phyloP scores from a whole-genome alignment of 768 basidiomycete species.

The Butyriboletus loyo region DNA sequence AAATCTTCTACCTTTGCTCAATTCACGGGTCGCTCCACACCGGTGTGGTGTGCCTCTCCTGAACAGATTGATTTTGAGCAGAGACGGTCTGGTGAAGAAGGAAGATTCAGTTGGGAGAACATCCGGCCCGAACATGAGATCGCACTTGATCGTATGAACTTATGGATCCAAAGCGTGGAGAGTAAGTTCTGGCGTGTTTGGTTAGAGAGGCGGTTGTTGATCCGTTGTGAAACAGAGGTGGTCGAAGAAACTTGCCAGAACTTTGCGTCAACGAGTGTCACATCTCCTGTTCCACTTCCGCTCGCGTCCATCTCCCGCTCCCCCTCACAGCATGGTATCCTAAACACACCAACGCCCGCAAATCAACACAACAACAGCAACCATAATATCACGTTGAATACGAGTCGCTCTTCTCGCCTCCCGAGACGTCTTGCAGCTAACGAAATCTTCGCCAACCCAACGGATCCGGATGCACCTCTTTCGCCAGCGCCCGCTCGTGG shows the following conservation, averaged over 20 bases:
- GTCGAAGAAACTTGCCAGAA: slow-evolving; percentile 78
- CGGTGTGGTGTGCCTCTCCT: slow-evolving; percentile 29
- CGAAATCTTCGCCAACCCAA: slow-evolving; percentile 58
- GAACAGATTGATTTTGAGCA: slow-evolving; percentile 33
- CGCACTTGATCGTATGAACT: slow-evolving; percentile 62
- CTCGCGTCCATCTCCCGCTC: slow-evolving; percentile 54
- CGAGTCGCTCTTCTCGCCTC: slow-evolving; percentile 41
- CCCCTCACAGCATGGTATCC: slow-evolving; percentile 35
- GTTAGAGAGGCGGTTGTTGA: background rate
- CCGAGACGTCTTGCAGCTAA: slow-evolving; percentile 64
- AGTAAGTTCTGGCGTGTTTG: slow-evolving; percentile 46
- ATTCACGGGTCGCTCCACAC: slow-evolving; percentile 32
- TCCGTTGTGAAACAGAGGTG: slow-evolving; percentile 50
- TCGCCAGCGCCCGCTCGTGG: slow-evolving; percentile 15
- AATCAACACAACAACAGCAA: slow-evolving; percentile 5
- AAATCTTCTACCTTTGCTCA: slow-evolving; percentile 58
- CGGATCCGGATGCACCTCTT: slow-evolving; percentile 15
- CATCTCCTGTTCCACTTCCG: slow-evolving; percentile 61
- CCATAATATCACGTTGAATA: slow-evolving; percentile 1
- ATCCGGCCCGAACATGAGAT: slow-evolving; percentile 32
- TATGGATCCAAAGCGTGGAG: slow-evolving; percentile 83
- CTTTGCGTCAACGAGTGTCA: slow-evolving; percentile 54
- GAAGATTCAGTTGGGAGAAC: slow-evolving; percentile 34
- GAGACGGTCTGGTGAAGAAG: slow-evolving; percentile 31
- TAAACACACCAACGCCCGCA: slow-evolving; percentile 32